These are phyloP conservation scores for Neofusicoccum ribis DNA, from an alignment of 2,329 filamentous ascomycete species.

Conservation along the genomic window DNA sequence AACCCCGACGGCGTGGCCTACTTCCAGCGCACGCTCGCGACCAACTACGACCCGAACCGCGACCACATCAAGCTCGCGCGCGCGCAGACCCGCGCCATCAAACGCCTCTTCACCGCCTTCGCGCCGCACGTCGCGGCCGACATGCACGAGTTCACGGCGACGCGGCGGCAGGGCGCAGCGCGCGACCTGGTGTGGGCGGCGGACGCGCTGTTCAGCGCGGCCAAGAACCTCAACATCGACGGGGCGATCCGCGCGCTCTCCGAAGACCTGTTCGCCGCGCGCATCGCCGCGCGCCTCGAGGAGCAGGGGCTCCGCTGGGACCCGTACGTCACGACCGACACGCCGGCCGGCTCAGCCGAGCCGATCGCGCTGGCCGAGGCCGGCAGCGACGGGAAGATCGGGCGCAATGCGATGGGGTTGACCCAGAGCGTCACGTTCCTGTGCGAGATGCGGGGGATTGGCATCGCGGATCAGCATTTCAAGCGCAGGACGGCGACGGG, in stretches of 20 bases:
- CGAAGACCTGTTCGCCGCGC: constrained; percentile 35
- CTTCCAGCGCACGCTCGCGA: constrained; percentile 37
- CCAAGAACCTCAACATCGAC: constrained; percentile 41
- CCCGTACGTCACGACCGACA: constrained; percentile 34
- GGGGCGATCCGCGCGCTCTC: constrained; percentile 34
- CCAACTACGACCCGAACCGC: constrained; percentile 40
- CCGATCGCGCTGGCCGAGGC: constrained; percentile 34
- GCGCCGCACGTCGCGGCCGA: constrained; percentile 38
- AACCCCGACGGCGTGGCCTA: constrained; percentile 40
- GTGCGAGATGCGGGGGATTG: constrained; percentile 38
- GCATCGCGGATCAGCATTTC: constrained; percentile 37
- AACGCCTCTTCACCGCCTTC: constrained; percentile 32
- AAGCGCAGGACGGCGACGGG: constrained; percentile 34
- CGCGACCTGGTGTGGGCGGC: constrained; percentile 34
- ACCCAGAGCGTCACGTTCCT: constrained; percentile 38
- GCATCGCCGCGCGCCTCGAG: constrained; percentile 32
- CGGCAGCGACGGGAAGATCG: constrained; percentile 38
- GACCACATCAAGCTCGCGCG: constrained; percentile 39
- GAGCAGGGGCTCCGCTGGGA: constrained; percentile 34
- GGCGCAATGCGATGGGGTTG: constrained; percentile 39
- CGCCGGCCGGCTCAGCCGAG: constrained; percentile 23
- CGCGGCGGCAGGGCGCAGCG: constrained; percentile 26
- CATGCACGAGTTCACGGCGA: constrained; percentile 38
- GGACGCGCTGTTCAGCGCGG: constrained; percentile 38
- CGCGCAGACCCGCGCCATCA: constrained; percentile 38